Evolutionary conservation across 1,284 basidiomycete species (phyloP).

Genomic region (Ceratobasidium sp.): DNA sequence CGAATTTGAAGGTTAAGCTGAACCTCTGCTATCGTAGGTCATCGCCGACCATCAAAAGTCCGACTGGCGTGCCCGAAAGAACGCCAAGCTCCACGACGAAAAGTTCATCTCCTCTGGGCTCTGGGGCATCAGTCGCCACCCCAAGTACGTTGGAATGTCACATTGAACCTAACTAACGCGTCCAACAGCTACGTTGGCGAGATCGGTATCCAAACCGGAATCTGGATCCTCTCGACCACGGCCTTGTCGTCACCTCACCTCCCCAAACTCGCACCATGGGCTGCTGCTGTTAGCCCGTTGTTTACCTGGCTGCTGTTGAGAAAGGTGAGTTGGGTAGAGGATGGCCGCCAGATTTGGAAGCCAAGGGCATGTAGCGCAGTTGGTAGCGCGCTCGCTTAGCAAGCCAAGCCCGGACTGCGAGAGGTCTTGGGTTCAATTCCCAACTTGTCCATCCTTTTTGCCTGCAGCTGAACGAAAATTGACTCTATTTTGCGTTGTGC

Average conservation of each 20-base stretch:
- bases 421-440: conserved; percentile 30
- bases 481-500: background rate
- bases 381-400: conserved; percentile 38
- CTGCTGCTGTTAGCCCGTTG: conserved; percentile 70
- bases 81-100: conserved; percentile 77
- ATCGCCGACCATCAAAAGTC: conserved; percentile 78
- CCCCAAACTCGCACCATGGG: conserved; percentile 59
- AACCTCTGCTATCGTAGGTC: conserved; percentile 65
- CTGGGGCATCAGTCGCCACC: conserved; percentile 78
- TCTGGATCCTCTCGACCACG: conserved; percentile 69
- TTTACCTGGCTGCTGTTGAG: conserved; percentile 71
- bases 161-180: conserved; percentile 10
- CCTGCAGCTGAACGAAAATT: background rate
- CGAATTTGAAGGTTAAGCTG: background rate
- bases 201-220: conserved; percentile 76
- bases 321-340: conserved; percentile 56
- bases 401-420: conserved; percentile 10
- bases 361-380: conserved; percentile 30
- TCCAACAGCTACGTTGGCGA: conserved; percentile 76
- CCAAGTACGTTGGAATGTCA: conserved; percentile 65
- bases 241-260: conserved; percentile 63
- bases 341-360: background rate
- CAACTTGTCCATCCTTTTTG: conserved; percentile 17
- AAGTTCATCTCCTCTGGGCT: conserved; percentile 77
- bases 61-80: conserved; percentile 70